These are phyloP conservation scores for Hemerocallis citrina DNA, from an alignment of 106 monocot species.

Conservation along the genomic window DNA sequence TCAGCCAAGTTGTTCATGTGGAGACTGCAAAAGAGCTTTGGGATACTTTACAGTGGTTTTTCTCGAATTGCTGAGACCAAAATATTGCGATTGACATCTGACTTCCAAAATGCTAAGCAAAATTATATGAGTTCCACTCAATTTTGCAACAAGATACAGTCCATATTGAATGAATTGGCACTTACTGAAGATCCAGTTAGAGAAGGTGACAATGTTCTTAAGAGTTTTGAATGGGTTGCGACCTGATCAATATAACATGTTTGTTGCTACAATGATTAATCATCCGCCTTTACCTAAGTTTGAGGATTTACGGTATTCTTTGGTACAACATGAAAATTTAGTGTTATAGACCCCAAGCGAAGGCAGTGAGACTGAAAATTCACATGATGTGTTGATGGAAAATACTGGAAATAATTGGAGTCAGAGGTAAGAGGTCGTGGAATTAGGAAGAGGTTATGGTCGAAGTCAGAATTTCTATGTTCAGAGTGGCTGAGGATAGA, in stretches of 20 bases:
- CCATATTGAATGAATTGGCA: not conserved
- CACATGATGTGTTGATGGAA: not conserved
- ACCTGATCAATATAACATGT: not conserved
- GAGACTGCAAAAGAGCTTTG: no score
- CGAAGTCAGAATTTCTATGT: not conserved
- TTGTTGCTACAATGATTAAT: not conserved
- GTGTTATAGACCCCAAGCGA: not conserved
- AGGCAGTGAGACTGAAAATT: not conserved
- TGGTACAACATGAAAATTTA: not conserved
- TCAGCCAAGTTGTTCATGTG: no score
- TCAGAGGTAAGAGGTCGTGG: conserved; percentile 1
- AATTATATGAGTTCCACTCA: not conserved
- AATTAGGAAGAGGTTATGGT: not conserved
- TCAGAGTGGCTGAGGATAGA: not conserved
- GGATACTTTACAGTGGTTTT: no score
- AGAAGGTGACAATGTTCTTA: not conserved
- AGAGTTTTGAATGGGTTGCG: not conserved
- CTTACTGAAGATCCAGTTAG: not conserved
- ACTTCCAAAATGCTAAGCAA: not conserved
- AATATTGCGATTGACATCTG: not conserved
- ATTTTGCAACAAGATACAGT: not conserved
- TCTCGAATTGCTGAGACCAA: not conserved
- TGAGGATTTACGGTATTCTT: not conserved
- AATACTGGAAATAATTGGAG: not conserved
- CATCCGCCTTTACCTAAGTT: not conserved